Base-by-base conservation (phyloP, 306 rosid genomes). In the Erythrophleum fordii region DNA sequence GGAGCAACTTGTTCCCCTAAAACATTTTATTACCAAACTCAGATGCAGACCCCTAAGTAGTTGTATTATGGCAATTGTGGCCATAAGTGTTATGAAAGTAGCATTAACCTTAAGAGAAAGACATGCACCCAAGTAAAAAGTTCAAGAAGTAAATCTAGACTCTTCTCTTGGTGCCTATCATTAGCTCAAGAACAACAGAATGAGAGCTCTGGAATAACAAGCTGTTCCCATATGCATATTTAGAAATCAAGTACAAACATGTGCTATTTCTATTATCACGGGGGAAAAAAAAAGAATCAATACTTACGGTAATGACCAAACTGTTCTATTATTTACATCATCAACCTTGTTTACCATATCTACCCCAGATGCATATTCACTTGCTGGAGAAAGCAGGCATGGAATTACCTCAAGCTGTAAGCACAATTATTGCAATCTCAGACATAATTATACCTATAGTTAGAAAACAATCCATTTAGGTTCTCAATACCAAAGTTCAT, bases 241-340 rank as follows among this genome's bases (percentile, higher is more conserved):
- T 5, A 74, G 59, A 83, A 75, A 69, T 26, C 52, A 70, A 65
- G 73, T 66, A 68, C 56, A 74, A 59, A 31, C 5, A 69, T 56
- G 60, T 31, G 67, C n/a, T 17, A 42, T 81, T 49, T 41, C 39
- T 37, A 11, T 12, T 58, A 22, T 42, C 23, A 42, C 7, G 68
- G 49, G 67, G 45, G n/a, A n/a, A n/a, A n/a, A 41, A 69, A 37
- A 82, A 83, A 66, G 29, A 53, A 77, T 8, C 39, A 73, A 79
- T 44, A 89, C 99, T 89, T 91, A 95, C 99, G 97, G 99, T 72
- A 95, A 85, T 76, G 94, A 89, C 97, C 97, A 92, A 83, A 95
- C 91, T 70, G 91, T 89, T 84, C 84, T 91, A 87, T 89, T 84
- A 81, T 79, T 82, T 83, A 80, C 86, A 65, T 90, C 92, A 73